Base-by-base conservation (phyloP, 2,329 filamentous ascomycete genomes). In the Chalaropsis ovoidea region DNA sequence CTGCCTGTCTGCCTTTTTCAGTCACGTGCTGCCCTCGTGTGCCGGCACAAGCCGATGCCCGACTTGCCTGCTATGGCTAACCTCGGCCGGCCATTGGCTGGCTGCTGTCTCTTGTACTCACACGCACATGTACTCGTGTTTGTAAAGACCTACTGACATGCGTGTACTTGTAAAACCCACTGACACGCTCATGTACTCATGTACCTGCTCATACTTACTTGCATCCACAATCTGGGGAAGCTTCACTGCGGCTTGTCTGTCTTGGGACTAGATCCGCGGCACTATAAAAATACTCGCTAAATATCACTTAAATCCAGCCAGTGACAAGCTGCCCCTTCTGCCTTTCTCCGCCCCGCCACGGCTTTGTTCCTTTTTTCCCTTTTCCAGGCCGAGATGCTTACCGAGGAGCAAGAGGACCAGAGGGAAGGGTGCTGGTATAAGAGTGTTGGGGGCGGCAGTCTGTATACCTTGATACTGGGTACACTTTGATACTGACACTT, bases 11-110 rank as follows among this genome's bases (percentile, higher is more conserved):
- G 17, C 22, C 31, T 15, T 56, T 56, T 19, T 13, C 15, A 39
- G 27, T 39, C 54, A 58, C n/a, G 27, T 58, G 27, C 17, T 35
- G 15, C 35, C 1, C 35, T 6, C 35, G 5, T 39, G 13, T 39
- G n/a, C 47, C 19, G 15, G 22, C 63, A n/a, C 43, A 24, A 41
- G 35, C 47, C 62, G 15, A 58, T 31, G 22, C 27, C 35, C 52
- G 42, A 19, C 2, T n/a, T 42, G 19, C 24, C 31, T 52, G 8
- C 35, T 39, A 7, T 19, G 17, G 6, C 62, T 67, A 67, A 64
- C 65, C 65, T 67, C 65, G 65, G 65, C 65, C 65, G 60, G 61
- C 24, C 24, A 64, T 64, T 67, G 54, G 65, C 62, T 42, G 19
- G 19, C 54, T 52, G 11, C 64, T 45, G 42, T 41, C 61, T n/a